phyloP scores from a whole-genome alignment of 1,284 basidiomycete genomes.

The Fomitopsis schrenkii region DNA sequence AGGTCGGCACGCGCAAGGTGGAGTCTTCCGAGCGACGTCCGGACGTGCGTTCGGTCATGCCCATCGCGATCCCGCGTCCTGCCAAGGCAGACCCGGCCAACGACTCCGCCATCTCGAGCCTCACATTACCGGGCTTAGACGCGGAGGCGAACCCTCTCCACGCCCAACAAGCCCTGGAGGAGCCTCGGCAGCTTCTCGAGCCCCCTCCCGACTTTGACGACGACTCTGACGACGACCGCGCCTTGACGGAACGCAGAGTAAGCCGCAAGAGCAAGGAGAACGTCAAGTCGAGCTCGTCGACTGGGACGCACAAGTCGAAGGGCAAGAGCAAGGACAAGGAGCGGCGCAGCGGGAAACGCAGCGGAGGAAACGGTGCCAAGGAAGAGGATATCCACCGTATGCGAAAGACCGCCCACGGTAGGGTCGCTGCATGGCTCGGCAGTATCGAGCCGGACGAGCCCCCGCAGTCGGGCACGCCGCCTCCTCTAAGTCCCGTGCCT shows the following conservation, averaged over 20 bases:
- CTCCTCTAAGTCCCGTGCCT: slow-evolving; percentile 10
- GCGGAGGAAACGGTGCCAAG: slow-evolving; percentile 15
- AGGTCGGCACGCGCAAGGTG: slow-evolving; percentile 63
- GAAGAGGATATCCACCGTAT: slow-evolving; percentile 36
- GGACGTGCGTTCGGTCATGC: slow-evolving; percentile 47
- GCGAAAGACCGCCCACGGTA: slow-evolving; percentile 53
- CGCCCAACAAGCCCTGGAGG: slow-evolving; percentile 8
- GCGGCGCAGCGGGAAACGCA: slow-evolving; percentile 18
- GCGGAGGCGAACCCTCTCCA: slow-evolving; percentile 21
- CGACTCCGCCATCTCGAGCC: slow-evolving; percentile 71
- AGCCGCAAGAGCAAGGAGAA: slow-evolving; percentile 15
- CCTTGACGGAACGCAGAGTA: slow-evolving; percentile 2
- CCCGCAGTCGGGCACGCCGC: slow-evolving; percentile 27
- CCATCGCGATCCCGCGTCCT: slow-evolving; percentile 38
- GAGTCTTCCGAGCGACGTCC: slow-evolving; percentile 30
- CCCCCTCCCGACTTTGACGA: not conserved
- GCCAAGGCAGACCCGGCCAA: slow-evolving; percentile 41
- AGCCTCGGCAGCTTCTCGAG: not conserved
- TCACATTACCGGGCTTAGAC: slow-evolving; percentile 54
- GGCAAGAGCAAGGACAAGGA: slow-evolving; percentile 18
- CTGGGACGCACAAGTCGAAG: slow-evolving; percentile 8
- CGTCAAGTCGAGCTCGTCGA: slow-evolving; percentile 17
- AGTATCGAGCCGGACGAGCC: slow-evolving; percentile 51
- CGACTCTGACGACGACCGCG: slow-evolving; percentile 5
- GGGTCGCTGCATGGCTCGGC: slow-evolving; percentile 76